Evolutionary conservation across 75 land plant genomes (phyloP), one percentile per base, ranked within the genome.

Genomic region (Pinus tabuliformis): DNA sequence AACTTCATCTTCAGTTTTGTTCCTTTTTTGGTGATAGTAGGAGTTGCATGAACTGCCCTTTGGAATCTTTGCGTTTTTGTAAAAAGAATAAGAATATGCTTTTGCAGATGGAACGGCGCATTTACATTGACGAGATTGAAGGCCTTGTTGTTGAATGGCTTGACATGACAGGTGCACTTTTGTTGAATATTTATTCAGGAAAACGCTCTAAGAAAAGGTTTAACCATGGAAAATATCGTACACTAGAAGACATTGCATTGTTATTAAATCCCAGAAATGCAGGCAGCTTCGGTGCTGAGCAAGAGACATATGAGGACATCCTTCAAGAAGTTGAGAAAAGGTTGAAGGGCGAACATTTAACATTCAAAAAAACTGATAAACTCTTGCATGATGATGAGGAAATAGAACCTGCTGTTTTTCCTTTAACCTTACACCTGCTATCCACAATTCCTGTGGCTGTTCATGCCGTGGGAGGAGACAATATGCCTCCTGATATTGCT

Each of bases 91-190:
- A 20, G 59, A 16, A 20, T 58, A 58, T 58, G 59, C 6, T 18
- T 18, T 77, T 80, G 33, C 84, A 96, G 99, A 93, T 93, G 83
- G 99, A 96, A 65, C 84, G 96, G 52, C 82, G 99, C 20, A 82
- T 96, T 73, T 88, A 93, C 56, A 93, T 91, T 74, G 99, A 91
- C 68, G 96, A 93, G 30, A 87, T 92, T 57, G 96, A 88, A 76
- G 94, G 96, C 28, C 75, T 96, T 62, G 77, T 28, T 14, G 89
- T 84, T 20, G 99, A 96, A 30, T 96, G 99, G 99, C 85, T 91
- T 59, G 95, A 90, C 59, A 72, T 83, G 22, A 96, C 99, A 49
- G 83, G 86, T 20, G 90, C 88, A 28, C 81, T 93, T 52, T 83
- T 96, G 45, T 85, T 96, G 37, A 90, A 80, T 78, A 76, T 89